phyloP scores from a whole-genome alignment of 805 yeast species.

The Wickerhamiella parazyma region DNA sequence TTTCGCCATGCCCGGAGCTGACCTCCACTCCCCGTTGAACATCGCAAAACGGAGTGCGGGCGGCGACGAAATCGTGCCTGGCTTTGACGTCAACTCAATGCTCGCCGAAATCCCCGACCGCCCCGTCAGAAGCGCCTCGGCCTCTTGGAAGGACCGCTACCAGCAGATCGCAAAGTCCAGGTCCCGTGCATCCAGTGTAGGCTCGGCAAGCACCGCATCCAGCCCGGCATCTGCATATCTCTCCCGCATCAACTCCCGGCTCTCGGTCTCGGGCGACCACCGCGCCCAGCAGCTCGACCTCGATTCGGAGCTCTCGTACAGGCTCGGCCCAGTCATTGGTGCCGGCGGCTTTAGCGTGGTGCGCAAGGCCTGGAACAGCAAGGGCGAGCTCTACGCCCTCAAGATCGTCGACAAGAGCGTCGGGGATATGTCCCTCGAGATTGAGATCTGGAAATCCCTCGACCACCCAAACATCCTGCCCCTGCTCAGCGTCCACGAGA shows the following conservation, averaged over 20 bases:
- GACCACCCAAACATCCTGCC: slow-evolving; percentile 54
- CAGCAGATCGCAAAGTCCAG: slow-evolving; percentile 6
- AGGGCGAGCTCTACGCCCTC: slow-evolving; percentile 33
- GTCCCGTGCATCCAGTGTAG: slow-evolving; percentile 4
- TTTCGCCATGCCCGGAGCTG: not conserved
- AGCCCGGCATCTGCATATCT: slow-evolving; percentile 6
- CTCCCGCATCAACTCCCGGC: slow-evolving; percentile 9
- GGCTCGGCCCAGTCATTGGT: slow-evolving; percentile 11
- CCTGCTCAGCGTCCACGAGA: slow-evolving; percentile 46
- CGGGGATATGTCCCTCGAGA: slow-evolving; percentile 54
- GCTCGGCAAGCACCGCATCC: slow-evolving; percentile 2
- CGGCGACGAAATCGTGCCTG: slow-evolving; percentile 13
- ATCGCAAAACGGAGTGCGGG: slow-evolving; percentile 6
- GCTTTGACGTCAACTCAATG: slow-evolving; percentile 5
- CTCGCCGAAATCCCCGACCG: not conserved
- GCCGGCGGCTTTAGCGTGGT: slow-evolving; percentile 12
- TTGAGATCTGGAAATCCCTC: slow-evolving; percentile 58
- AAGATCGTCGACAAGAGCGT: slow-evolving; percentile 39
- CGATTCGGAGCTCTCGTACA: slow-evolving; percentile 3
- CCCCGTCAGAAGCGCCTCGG: not conserved
- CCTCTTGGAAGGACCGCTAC: slow-evolving; percentile 6
- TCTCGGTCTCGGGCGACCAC: not conserved
- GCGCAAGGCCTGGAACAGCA: slow-evolving; percentile 4
- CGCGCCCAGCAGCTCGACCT: slow-evolving; percentile 2
- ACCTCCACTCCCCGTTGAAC: not conserved